Percentiles rank a stretch among this genome's conserved stretches.
Evolutionary conservation across 306 rosid species (phyloP).

Genomic region (Sesbania bispinosa): DNA sequence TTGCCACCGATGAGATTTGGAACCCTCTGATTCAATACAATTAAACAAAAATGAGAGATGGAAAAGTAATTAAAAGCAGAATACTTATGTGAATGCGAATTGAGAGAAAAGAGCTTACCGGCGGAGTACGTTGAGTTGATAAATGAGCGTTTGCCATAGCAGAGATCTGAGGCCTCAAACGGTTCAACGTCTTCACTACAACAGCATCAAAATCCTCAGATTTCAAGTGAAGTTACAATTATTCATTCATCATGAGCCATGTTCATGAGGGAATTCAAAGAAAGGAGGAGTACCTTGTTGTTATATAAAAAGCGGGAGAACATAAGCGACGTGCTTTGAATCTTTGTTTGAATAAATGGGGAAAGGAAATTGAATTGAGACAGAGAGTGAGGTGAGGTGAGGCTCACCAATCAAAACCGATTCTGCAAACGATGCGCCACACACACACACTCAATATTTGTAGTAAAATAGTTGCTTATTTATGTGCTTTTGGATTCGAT

Average conservation of each 20-base stretch:
- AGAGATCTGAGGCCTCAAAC: conserved; percentile 45
- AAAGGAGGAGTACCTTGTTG: not conserved
- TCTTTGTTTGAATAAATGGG: no score
- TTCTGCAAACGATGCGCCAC: not conserved
- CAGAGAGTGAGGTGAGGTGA: no score
- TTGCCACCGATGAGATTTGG: conserved; percentile 70
- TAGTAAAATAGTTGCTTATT: not conserved
- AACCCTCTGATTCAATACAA: conserved; percentile 45
- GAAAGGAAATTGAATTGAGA: no score
- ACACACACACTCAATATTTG: not conserved
- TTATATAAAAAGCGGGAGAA: no score
- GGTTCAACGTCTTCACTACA: conserved; percentile 45
- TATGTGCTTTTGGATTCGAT: not conserved
- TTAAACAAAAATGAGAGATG: not conserved
- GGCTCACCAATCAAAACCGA: not conserved
- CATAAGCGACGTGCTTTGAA: no score
- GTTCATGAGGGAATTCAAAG: no score
- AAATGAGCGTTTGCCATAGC: no score
- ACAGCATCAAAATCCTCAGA: conserved; percentile 15
- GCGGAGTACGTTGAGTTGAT: conserved; percentile 36
- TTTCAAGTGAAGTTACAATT: not conserved
- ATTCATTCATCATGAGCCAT: not conserved
- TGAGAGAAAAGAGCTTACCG: conserved; percentile 52
- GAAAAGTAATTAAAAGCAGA: not conserved
- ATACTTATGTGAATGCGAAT: not conserved